A percentile compares a stretch with the other conserved stretches of the same genome.
Evolutionary conservation across 2,329 filamentous ascomycete species (phyloP).

Genomic region (Rutstroemia sp.): DNA sequence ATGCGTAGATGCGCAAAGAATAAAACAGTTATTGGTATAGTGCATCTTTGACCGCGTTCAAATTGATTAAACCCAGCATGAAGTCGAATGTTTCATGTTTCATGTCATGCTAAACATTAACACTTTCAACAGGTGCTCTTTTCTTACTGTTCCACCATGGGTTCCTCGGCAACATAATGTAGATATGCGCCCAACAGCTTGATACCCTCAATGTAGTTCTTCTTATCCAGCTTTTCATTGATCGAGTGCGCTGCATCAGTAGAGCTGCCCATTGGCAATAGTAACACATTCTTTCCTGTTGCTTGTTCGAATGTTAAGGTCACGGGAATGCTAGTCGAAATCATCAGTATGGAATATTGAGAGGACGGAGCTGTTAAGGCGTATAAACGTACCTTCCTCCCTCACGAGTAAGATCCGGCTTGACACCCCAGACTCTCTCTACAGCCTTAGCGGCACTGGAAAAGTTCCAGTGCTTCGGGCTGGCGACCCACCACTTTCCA

Average conservation of each 20-base stretch:
- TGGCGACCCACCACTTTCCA: slow-evolving; percentile 98
- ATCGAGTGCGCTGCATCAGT: slow-evolving; percentile 96
- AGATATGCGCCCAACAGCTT: slow-evolving; percentile 93
- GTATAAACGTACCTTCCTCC: slow-evolving; percentile 64
- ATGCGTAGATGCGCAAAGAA: not conserved
- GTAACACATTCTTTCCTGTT: slow-evolving; percentile 92
- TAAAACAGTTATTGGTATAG: not conserved
- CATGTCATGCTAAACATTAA: too few relatives aligned
- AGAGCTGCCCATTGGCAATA: slow-evolving; percentile 94
- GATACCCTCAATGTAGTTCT: slow-evolving; percentile 96
- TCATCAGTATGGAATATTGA: slow-evolving; percentile 7
- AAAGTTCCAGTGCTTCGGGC: slow-evolving; percentile 99
- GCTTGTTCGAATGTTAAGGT: slow-evolving; percentile 97
- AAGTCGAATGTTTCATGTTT: too few relatives aligned
- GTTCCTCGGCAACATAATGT: slow-evolving; percentile 92
- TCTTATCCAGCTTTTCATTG: slow-evolving; percentile 96
- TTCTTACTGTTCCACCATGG: slow-evolving; percentile 35
- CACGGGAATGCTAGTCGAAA: slow-evolving; percentile 69
- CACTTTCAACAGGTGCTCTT: not conserved
- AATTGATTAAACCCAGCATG: not conserved
- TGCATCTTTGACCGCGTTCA: not conserved
- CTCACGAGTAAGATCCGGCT: slow-evolving; percentile 93
- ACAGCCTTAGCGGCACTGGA: slow-evolving; percentile 90
- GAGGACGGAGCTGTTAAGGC: not conserved
- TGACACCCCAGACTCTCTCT: slow-evolving; percentile 85